Percentiles rank a stretch among this genome's conserved stretches.
These are phyloP conservation scores for Diaporthe batatas DNA, from an alignment of 2,329 filamentous ascomycete species.

Conservation along the genomic window DNA sequence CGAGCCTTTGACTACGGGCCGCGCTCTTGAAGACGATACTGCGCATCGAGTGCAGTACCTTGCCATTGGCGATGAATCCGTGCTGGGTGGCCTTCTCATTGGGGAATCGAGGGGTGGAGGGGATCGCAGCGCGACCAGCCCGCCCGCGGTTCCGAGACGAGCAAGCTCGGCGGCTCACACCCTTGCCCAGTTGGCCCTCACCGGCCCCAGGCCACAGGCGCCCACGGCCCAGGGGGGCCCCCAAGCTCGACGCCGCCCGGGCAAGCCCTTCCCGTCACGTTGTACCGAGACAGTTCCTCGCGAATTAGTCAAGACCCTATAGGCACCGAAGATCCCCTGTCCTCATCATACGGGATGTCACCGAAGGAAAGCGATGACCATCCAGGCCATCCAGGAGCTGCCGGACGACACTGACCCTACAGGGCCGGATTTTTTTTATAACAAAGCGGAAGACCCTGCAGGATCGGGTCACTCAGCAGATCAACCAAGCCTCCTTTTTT, in stretches of 20 bases:
- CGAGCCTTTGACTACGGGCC: neutral
- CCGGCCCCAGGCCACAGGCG: constrained; percentile 20
- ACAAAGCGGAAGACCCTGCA: constrained; percentile 38
- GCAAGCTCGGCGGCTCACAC: constrained; percentile 14
- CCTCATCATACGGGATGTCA: constrained; percentile 34
- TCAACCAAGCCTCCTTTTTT: constrained; percentile 40
- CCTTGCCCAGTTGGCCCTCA: constrained; percentile 11
- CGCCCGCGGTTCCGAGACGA: constrained; percentile 30
- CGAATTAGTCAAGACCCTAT: constrained; percentile 31
- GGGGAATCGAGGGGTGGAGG: constrained; percentile 1
- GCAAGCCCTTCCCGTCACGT: constrained; percentile 35
- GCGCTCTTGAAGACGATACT: neutral
- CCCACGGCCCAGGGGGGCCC: neutral
- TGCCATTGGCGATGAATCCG: neutral
- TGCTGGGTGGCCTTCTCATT: neutral
- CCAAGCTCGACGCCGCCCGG: constrained; percentile 21
- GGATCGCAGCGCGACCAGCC: constrained; percentile 23
- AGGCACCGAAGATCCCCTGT: constrained; percentile 32
- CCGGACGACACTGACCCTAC: constrained; percentile 43
- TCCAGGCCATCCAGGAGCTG: constrained; percentile 5
- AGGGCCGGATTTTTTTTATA: constrained; percentile 21
- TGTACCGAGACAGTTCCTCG: constrained; percentile 30
- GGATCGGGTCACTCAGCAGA: constrained; percentile 41
- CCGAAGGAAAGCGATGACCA: constrained; percentile 23
- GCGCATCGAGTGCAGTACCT: neutral